phyloP scores from a whole-genome alignment of 2,329 filamentous ascomycete genomes.

The Penicillium frequentans region DNA sequence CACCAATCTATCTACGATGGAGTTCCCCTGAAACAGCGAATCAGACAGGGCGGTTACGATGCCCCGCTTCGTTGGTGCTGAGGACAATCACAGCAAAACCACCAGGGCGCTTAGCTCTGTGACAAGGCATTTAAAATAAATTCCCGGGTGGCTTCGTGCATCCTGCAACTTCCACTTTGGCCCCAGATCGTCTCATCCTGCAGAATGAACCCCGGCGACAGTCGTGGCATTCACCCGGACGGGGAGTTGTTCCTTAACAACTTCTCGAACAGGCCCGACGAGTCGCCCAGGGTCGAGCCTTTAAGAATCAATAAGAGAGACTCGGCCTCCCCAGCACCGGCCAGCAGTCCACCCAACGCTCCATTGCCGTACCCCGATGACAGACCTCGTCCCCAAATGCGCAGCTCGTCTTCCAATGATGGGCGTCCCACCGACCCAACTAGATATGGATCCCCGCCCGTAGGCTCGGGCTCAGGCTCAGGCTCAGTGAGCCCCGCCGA shows the following conservation, averaged over 20 bases:
- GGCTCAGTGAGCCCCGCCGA: conserved; percentile 32
- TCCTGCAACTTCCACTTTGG: conserved; percentile 9
- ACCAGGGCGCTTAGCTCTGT: conserved; percentile 3
- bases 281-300: conserved; percentile 73
- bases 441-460: conserved; percentile 31
- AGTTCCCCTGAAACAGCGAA: not conserved
- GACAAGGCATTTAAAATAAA: conserved; percentile 1
- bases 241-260: conserved; percentile 72
- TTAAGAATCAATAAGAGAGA: conserved; percentile 81
- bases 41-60: not conserved
- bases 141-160: not conserved
- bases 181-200: conserved; percentile 2
- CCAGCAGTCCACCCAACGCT: conserved; percentile 47
- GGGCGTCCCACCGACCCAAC: conserved; percentile 27
- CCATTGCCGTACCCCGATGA: conserved; percentile 73
- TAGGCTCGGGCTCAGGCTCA: conserved; percentile 7
- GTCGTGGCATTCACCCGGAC: conserved; percentile 67
- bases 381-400: conserved; percentile 41
- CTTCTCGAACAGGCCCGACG: conserved; percentile 51
- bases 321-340: conserved; percentile 57
- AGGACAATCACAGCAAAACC: not conserved
- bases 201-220: conserved; percentile 46
- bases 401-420: conserved; percentile 31
- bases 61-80: not conserved
- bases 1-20: not conserved